Percentiles rank a stretch among this genome's conserved stretches.
These are phyloP conservation scores for Lachancea meyersii DNA, from an alignment of 805 yeast species.

Conservation along the genomic window DNA sequence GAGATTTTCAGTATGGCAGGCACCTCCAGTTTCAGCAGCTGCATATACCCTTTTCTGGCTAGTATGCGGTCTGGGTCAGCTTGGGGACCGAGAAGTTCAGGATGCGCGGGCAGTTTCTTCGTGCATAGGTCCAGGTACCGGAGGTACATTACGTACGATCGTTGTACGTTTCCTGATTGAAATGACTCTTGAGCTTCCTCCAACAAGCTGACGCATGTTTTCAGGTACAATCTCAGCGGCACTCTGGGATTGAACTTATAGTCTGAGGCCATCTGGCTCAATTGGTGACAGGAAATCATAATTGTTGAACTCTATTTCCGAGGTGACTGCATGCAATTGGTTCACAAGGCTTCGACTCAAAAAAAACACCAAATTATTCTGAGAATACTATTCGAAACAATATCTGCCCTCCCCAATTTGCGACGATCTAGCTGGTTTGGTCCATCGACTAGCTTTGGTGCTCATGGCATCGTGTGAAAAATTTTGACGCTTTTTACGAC, in stretches of 20 bases:
- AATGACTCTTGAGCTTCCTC: constrained; percentile 36
- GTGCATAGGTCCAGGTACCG: constrained; percentile 49
- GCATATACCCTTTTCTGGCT: constrained; percentile 21
- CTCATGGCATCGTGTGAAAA: constrained; percentile 1
- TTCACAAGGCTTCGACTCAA: background rate
- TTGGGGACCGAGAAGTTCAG: constrained; percentile 12
- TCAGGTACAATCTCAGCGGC: constrained; percentile 49
- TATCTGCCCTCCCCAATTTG: background rate
- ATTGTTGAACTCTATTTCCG: background rate
- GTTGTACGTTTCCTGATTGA: constrained; percentile 38
- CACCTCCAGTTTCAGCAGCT: constrained; percentile 28
- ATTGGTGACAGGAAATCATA: constrained; percentile 11
- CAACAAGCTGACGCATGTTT: constrained; percentile 44
- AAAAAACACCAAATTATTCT: background rate
- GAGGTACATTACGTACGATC: constrained; percentile 50
- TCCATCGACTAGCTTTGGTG: background rate
- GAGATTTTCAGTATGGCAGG: constrained; percentile 29
- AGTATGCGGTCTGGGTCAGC: constrained; percentile 8
- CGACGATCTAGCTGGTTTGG: background rate
- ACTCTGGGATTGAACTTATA: constrained; percentile 48
- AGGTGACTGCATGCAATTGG: background rate
- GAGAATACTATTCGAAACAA: background rate
- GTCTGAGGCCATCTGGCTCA: constrained; percentile 41
- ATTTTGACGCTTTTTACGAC: constrained; percentile 4
- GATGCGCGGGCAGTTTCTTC: constrained; percentile 27